These are phyloP conservation scores for Rhodomyrtus tomentosa DNA, from an alignment of 345 rosid genomes.

Conservation along the genomic window DNA sequence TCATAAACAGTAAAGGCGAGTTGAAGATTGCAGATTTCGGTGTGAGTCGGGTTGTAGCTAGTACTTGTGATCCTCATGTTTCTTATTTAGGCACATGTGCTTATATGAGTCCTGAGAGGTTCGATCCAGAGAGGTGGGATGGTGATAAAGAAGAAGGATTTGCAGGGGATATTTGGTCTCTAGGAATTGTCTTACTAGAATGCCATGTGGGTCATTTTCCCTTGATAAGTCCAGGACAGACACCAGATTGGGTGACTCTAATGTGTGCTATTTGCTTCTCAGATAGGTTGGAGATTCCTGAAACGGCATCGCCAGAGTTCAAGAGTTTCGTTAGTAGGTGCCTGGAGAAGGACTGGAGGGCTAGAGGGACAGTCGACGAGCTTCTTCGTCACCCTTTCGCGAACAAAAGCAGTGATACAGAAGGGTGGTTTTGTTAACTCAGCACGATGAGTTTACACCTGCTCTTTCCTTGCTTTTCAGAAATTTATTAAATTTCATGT, in stretches of 20 bases:
- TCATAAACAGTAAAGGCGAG: slow-evolving; percentile 33
- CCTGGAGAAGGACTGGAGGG: slow-evolving; percentile 57
- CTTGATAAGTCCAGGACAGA: slow-evolving; percentile 36
- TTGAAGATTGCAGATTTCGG: slow-evolving; percentile 69
- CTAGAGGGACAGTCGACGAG: slow-evolving; percentile 39
- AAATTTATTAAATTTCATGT: background rate
- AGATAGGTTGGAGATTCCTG: slow-evolving; percentile 33
- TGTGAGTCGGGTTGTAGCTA: slow-evolving; percentile 31
- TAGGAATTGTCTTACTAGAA: slow-evolving; percentile 52
- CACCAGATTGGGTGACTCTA: slow-evolving; percentile 49
- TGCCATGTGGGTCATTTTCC: slow-evolving; percentile 54
- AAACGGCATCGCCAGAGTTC: slow-evolving; percentile 32
- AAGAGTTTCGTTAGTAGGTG: slow-evolving; percentile 34
- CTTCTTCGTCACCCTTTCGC: slow-evolving; percentile 52
- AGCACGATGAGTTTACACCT: background rate
- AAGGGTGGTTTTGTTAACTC: background rate
- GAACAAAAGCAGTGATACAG: background rate
- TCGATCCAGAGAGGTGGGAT: slow-evolving; percentile 45
- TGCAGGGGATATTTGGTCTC: slow-evolving; percentile 53
- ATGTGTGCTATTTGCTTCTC: slow-evolving; percentile 45
- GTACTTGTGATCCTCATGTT: background rate
- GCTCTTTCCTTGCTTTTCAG: background rate
- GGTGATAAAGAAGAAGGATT: slow-evolving; percentile 27
- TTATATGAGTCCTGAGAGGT: slow-evolving; percentile 64
- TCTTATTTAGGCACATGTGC: slow-evolving; percentile 48